Base-by-base conservation (phyloP, 257 asterid species). In the Lithospermum erythrorhizon region DNA sequence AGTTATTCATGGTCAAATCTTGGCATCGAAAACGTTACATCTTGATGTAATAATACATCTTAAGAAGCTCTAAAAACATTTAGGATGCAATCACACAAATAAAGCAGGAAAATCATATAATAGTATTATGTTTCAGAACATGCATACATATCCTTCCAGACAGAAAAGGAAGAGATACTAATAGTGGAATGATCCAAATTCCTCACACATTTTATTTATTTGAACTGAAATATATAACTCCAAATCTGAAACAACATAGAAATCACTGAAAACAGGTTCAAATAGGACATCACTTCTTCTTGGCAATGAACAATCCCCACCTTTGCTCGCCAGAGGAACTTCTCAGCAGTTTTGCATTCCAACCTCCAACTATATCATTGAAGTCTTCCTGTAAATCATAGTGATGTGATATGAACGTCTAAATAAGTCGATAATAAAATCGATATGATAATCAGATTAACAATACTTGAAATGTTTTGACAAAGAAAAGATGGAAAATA, bases 281-380 rank as follows among this genome's bases (percentile, higher is more conserved):
- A 41, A 41, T 53, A 27, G 32, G 41, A 37, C 17, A 29, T 85
- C 82, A 85, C 64, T 73, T 68, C 65, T 85, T 91, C 80, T 72
- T 68, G 79, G 90, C 96, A 53, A 86, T 81, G 32, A 91, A 88
- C 79, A 91, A 72, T 51, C 98, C 98, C 98, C 98, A 88, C 70
- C 83, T 82, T 83, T 91, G 98, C 86, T 91, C 96, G 3, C 96
- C 98, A 1, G 90, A 81, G 22, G 90, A 75, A 62, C 78, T 84
- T 70, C 97, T 66, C 29, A 72, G 57, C 21, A 86, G 80, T 85
- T 89, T 89, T 21, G 95, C 83, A 17, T 84, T 82, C 97, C 97
- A 89, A 9, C 95, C 95, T 49, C 86, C 90, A 15, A 87, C 93
- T 56, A 89, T 89, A 16, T 84, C 93, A 52, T 78, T 64, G 23